Evolutionary conservation across 441 rosid species (phyloP).

Genomic region (Populus hybrid): DNA sequence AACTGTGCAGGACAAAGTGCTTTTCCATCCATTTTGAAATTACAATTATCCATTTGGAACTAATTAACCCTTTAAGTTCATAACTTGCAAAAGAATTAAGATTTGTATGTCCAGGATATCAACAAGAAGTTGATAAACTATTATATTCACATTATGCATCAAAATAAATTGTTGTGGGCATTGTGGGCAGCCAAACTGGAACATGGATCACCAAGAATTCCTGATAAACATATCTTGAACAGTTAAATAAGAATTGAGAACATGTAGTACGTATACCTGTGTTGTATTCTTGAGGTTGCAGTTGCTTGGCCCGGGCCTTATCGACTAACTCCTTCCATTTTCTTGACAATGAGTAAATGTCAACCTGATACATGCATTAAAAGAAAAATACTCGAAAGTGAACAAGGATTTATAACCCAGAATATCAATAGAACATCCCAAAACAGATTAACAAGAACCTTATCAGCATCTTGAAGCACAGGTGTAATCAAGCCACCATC

Average conservation of each 20-base stretch:
- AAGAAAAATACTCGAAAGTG: not conserved
- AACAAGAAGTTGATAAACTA: not conserved
- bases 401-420: not conserved
- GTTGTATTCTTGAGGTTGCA: conserved; percentile 88
- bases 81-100: not conserved
- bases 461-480: conserved; percentile 89
- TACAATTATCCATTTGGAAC: not conserved
- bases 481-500: conserved; percentile 91
- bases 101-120: not conserved
- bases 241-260: not conserved
- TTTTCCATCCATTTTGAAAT: not conserved
- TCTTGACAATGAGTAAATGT: conserved; percentile 86
- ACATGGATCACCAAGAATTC: not conserved
- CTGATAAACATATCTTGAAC: not conserved
- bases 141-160: not conserved
- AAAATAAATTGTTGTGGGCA: not conserved
- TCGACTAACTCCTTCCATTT: conserved; percentile 97
- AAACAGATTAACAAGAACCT: conserved; percentile 43
- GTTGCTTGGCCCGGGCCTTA: conserved; percentile 91
- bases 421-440: not conserved
- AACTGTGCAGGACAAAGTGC: too few relatives aligned
- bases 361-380: conserved; percentile 48
- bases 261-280: conserved; percentile 44
- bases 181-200: not conserved
- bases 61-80: not conserved